Conservation (phyloP, 257 asterid genomes). For the Gentiana dahurica region DNA sequence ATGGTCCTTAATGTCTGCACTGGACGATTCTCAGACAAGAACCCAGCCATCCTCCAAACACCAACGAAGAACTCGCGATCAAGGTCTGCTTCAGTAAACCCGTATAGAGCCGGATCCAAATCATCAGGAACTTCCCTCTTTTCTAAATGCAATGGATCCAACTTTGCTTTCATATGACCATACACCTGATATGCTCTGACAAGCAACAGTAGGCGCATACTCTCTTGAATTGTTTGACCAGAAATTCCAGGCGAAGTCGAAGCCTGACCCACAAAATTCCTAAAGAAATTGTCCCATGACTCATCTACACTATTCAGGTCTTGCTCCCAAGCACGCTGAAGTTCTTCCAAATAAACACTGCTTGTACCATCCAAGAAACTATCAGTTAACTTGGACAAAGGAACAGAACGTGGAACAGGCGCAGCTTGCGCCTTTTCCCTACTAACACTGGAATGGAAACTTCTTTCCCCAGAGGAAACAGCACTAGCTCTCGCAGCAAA, state of each 20-base stretch:
- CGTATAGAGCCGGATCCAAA: slow-evolving; percentile 78
- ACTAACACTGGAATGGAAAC: slow-evolving; percentile 49
- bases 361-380: slow-evolving; percentile 94
- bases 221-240: slow-evolving; percentile 97
- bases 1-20: slow-evolving; percentile 85
- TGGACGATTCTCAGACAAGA: slow-evolving; percentile 94
- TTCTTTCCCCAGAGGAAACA: slow-evolving; percentile 31
- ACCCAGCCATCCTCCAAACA: slow-evolving; percentile 90
- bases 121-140: slow-evolving; percentile 73
- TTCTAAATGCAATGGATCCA: slow-evolving; percentile 83
- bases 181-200: slow-evolving; percentile 95
- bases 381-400: slow-evolving; percentile 84
- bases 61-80: slow-evolving; percentile 94
- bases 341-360: slow-evolving; percentile 96
- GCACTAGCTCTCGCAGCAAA: slow-evolving; percentile 28
- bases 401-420: slow-evolving; percentile 83
- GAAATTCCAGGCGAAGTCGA: slow-evolving; percentile 87
- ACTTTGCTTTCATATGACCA: slow-evolving; percentile 92
- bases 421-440: slow-evolving; percentile 73
- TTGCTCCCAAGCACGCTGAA: slow-evolving; percentile 97
- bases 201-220: slow-evolving; percentile 82
- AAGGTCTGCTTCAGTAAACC: slow-evolving; percentile 88
- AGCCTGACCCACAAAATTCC: slow-evolving; percentile 91
- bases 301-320: slow-evolving; percentile 92
- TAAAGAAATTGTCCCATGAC: slow-evolving; percentile 94